Evolutionary conservation across 495 filamentous ascomycete genomes (phyloP), one percentile per base, ranked within the genome.

Genomic region (Aspergillus homomorphus): DNA sequence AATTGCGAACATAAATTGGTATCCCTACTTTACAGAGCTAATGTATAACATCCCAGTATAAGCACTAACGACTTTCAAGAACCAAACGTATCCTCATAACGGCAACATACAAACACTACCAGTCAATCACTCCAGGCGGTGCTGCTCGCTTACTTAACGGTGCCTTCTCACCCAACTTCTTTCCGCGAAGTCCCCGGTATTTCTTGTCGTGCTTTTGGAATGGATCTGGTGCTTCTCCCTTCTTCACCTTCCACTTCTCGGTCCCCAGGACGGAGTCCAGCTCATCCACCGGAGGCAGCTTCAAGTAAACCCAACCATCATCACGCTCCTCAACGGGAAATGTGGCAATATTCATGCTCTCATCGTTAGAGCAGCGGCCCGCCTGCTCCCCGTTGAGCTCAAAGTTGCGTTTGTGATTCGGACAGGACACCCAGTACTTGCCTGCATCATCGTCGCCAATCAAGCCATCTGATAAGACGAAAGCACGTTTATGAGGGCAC

Each of bases 401-500:
- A 68, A 88, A 98, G 73, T 96, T 96, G 56, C 89, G 86, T 77
- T 98, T 98, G 77, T 98, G 93, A 71, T 88, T 86, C 2, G 93
- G 93, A 71, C 92, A 98, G 2, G 86, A 89, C 3, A 98, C 86
- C 87, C 88, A 96, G 26, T 90, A 88, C 49, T 88, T 85, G 53
- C 69, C 69, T 15, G 70, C 56, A 69, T 78, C 72, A 56, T 87
- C 84, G 44, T 96, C 87, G n/a, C 93, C 93, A 43, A 97, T 84
- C 1, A 98, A 66, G 5, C 91, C 90, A 68, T 97, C 93, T 0
- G 88, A 88, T 33, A 97, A 82, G 26, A 91, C 88, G 71, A 98
- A 97, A 0, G 92, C 86, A 24, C 92, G 89, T 74, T 96, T 96
- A 75, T 96, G 91, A 15, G 93, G 93, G 69, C 93, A 98, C 93